Base-by-base conservation (phyloP, 768 basidiomycete species). In the Lentinula sp. region DNA sequence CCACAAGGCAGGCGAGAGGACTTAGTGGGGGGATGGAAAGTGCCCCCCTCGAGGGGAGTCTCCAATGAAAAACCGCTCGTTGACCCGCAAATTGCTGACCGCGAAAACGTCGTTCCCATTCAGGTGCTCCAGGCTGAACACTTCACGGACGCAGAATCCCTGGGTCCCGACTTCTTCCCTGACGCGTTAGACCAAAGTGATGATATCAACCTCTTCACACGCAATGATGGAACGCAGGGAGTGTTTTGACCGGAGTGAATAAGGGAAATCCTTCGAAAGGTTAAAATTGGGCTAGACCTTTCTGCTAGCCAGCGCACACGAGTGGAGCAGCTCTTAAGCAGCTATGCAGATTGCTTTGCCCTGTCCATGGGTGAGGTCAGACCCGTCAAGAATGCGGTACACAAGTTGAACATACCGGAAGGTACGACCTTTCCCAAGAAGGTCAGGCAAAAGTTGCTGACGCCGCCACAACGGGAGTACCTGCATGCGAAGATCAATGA, bases 301-400 rank as follows among this genome's bases (percentile, higher is more conserved):
- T 75, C 0, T 18, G 23, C 1, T 23, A 3, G 3, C 23, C 23
- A 23, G 23, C 23, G 23, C 46, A 1, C 66, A 75, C 1, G 76
- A 76, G 72, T 78, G 0, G 18, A 48, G 0, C 57, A 36, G 0
- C 51, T 78, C 2, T 35, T 80, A 0, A 41, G 6, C 0, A 61
- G 73, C 51, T 78, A 68, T 55, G 75, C 79, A 0, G 77, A 80
- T 61, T 64, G 70, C 32, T 81, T 78, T 58, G 75, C 76, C 6
- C 64, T 79, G 1, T 23, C 23, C 1, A 3, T 23, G 23, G 23
- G 23, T 23, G 23, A 23, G 23, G 23, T 23, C 1, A 23, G 49
- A 0, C 62, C 66, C 0, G 72, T 79, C 0, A 46, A 66, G 6
- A 73, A 70, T 1, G 71, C 70, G 4, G 65, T 66, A 1, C 77